A percentile compares a stretch with the other conserved stretches of the same genome.
phyloP scores from a whole-genome alignment of 164 flowering plant species.

The Kingdonia uniflora region DNA sequence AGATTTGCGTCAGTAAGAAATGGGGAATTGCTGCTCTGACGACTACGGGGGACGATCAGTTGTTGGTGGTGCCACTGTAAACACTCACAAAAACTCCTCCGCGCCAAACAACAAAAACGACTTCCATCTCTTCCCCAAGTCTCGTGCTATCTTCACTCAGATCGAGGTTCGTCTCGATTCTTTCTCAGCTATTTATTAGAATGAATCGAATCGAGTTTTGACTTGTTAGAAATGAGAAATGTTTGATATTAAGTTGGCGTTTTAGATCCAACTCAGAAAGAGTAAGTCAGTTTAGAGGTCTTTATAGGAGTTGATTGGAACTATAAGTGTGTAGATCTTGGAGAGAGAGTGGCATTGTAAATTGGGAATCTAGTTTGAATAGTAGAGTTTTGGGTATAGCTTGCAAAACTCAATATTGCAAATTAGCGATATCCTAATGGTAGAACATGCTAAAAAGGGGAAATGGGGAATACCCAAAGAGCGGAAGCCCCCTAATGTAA shows the following conservation, averaged over 20 bases:
- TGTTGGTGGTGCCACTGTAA: slow-evolving; percentile 38
- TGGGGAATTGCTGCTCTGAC: slow-evolving; percentile 93
- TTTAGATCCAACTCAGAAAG: neutral
- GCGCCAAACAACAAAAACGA: slow-evolving; percentile 36
- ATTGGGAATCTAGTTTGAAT: too few relatives aligned
- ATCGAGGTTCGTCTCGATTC: slow-evolving; percentile 54
- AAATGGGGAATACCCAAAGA: too few relatives aligned
- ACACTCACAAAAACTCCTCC: slow-evolving; percentile 7
- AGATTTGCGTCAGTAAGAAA: too few relatives aligned
- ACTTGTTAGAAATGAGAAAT: neutral
- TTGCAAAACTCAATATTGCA: too few relatives aligned
- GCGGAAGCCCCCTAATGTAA: neutral
- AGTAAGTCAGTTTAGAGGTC: neutral
- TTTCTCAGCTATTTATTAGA: neutral
- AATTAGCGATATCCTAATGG: too few relatives aligned
- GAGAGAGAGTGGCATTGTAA: too few relatives aligned
- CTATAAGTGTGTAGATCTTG: too few relatives aligned
- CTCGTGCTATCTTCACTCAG: slow-evolving; percentile 67
- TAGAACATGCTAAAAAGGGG: too few relatives aligned
- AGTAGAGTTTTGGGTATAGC: too few relatives aligned
- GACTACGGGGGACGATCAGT: slow-evolving; percentile 42
- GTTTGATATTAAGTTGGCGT: neutral
- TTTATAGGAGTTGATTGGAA: too few relatives aligned
- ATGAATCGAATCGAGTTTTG: neutral
- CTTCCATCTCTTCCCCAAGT: slow-evolving; percentile 37